Conservation (phyloP, 1,284 basidiomycete genomes). For the Anthracocystis setariae region DNA sequence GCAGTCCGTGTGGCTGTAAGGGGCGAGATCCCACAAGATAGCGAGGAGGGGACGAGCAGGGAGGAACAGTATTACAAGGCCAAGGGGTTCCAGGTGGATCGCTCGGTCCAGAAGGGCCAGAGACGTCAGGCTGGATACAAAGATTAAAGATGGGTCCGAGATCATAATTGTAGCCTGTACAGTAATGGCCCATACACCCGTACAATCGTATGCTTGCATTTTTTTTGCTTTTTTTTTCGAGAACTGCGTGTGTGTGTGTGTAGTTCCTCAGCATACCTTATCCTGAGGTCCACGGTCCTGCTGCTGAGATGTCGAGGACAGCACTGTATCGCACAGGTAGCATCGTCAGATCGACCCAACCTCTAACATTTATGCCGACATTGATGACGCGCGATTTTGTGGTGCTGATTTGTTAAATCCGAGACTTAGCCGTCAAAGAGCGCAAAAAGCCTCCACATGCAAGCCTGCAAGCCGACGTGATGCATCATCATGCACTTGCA, state of each 20-base stretch:
- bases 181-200: too few species aligned
- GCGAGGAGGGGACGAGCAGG: slow-evolving; percentile 37
- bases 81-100: slow-evolving; percentile 43
- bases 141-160: slow-evolving; percentile 16
- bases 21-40: slow-evolving; percentile 51
- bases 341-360: too few species aligned
- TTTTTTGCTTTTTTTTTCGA: too few species aligned
- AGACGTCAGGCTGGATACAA: slow-evolving; percentile 50
- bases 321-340: too few species aligned
- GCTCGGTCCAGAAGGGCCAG: slow-evolving; percentile 37
- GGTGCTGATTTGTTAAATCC: neutral
- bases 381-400: neutral
- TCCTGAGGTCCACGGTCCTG: too few species aligned
- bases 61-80: slow-evolving; percentile 50
- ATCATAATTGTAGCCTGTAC: slow-evolving; percentile 1
- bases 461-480: neutral
- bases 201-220: too few species aligned
- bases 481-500: neutral
- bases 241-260: too few species aligned
- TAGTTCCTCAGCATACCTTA: too few species aligned
- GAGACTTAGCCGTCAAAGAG: neutral
- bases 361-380: too few species aligned
- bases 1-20: slow-evolving; percentile 53
- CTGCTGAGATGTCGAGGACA: too few species aligned
- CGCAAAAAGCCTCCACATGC: slow-evolving; percentile 1